Evolutionary conservation across 2,329 filamentous ascomycete species (phyloP), one percentile per base, ranked within the genome.

Genomic region (Fusarium domesticum): DNA sequence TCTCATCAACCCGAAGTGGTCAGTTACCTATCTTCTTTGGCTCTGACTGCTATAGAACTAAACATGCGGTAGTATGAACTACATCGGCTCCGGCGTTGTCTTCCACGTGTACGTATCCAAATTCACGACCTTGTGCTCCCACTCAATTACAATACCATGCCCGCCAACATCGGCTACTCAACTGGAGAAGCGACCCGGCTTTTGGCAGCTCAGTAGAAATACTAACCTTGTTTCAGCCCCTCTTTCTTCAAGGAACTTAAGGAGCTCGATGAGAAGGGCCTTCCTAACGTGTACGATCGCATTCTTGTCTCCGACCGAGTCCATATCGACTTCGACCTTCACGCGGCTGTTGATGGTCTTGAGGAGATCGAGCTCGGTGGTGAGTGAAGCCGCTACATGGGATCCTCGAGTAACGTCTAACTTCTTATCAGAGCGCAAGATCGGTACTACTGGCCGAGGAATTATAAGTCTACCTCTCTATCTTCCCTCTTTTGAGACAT

Each of bases 1-100:
- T 47, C 76, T 91, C 48, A 74, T 91, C 54, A 87, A 85, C 62
- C 83, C 85, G 6, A 71, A 72, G 34, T 87, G 63, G 52, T 60
- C 43, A 36, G 39, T 37, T 39, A 43, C 7, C 23, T 28, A 53
- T 32, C 17, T 40, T 48, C 40, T 28, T 47, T 45, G 37, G 43
- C 46, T 17, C 32, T 50, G 42, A 42, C 35, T 39, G 47, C 42
- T 23, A 35, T 33, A 35, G 43, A 18, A 36, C 37, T 50, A 34
- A 53, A 42, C 49, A 80, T 35, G 25, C 36, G 30, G 42, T 45
- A 48, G 51, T 64, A 75, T 81, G 58, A 91, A 90, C 70, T 71
- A 91, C 45, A 85, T 91, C 62, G 87, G 85, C 47, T 84, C 83
- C 37, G 84, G 75, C 36, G 76, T 80, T 32, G 79, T 87, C 47